A percentile compares a stretch with the other conserved stretches of the same genome.
These are phyloP conservation scores for Gamsiella multidivaricata DNA, from an alignment of 192 early-diverging fungal genomes.

Conservation along the genomic window DNA sequence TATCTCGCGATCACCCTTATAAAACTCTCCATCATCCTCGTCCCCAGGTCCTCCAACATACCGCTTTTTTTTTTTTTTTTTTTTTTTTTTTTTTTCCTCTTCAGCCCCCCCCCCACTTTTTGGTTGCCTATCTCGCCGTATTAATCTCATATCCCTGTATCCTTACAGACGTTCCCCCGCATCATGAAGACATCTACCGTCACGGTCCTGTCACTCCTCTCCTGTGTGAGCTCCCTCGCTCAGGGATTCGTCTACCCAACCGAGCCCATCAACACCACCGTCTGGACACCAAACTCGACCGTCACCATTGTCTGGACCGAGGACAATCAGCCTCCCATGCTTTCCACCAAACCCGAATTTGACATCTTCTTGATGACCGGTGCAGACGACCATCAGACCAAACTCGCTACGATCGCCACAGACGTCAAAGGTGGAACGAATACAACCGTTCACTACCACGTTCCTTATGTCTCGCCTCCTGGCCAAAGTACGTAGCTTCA, in stretches of 20 bases:
- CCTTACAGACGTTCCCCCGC: not conserved
- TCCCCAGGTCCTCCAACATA: too few relatives aligned
- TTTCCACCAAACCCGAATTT: conserved; percentile 29
- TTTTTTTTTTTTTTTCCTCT: too few relatives aligned
- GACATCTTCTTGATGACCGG: conserved; percentile 52
- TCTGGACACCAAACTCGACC: conserved; percentile 32
- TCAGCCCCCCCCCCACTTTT: too few relatives aligned
- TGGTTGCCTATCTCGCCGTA: too few relatives aligned
- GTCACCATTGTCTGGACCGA: conserved; percentile 38
- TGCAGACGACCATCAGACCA: conserved; percentile 37
- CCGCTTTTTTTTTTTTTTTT: too few relatives aligned
- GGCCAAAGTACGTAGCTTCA: conserved; percentile 36
- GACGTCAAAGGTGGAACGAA: conserved; percentile 31
- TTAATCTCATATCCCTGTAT: not conserved
- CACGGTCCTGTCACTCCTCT: not conserved
- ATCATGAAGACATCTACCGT: not conserved
- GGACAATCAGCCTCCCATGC: conserved; percentile 15
- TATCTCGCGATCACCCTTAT: too few relatives aligned
- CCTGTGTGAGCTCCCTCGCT: not conserved
- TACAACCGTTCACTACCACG: conserved; percentile 28
- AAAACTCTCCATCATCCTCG: too few relatives aligned
- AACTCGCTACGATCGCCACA: conserved; percentile 32
- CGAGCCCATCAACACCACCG: conserved; percentile 21
- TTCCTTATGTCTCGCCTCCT: conserved; percentile 40
- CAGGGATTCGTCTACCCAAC: conserved; percentile 38